A percentile compares a stretch with the other conserved stretches of the same genome.
phyloP scores from a whole-genome alignment of 306 rosid species.

The Alnus rubra region DNA sequence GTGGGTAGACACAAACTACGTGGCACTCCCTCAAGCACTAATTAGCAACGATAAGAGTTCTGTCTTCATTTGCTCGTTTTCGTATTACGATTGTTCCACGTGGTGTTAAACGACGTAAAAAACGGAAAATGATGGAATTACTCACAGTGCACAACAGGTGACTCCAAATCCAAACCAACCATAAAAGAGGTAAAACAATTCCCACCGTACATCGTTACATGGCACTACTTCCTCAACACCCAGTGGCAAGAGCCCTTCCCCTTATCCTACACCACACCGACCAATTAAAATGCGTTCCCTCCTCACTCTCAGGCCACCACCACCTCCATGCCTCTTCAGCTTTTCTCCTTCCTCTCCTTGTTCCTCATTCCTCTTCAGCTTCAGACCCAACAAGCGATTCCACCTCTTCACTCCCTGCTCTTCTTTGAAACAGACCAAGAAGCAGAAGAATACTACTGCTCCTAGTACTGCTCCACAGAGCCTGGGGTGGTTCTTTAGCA shows the following conservation, averaged over 20 bases:
- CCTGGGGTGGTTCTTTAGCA: slow-evolving; percentile 53
- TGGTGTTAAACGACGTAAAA: not conserved
- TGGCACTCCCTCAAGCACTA: slow-evolving; percentile 28
- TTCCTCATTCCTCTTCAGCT: slow-evolving; percentile 46
- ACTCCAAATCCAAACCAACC: not conserved
- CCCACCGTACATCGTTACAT: slow-evolving; percentile 32
- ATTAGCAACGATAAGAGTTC: not conserved
- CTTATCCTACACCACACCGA: slow-evolving; percentile 22
- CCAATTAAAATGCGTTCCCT: slow-evolving; percentile 64
- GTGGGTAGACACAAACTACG: not conserved
- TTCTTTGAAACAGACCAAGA: slow-evolving; percentile 77
- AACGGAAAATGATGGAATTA: too few species aligned
- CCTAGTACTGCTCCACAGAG: slow-evolving; percentile 59
- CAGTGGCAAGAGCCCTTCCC: not conserved
- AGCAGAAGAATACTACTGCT: slow-evolving; percentile 39
- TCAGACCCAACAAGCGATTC: slow-evolving; percentile 50
- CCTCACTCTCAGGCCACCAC: slow-evolving; percentile 37
- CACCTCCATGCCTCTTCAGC: slow-evolving; percentile 52
- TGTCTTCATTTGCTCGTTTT: not conserved
- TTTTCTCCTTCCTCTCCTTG: slow-evolving; percentile 26
- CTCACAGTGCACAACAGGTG: too few species aligned
- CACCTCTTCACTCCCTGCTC: slow-evolving; percentile 69
- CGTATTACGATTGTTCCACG: not conserved
- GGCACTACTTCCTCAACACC: slow-evolving; percentile 18
- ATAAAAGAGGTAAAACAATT: not conserved